Conservation (phyloP, 352 stramenopile genomes). For the Blastocystis sp. region DNA sequence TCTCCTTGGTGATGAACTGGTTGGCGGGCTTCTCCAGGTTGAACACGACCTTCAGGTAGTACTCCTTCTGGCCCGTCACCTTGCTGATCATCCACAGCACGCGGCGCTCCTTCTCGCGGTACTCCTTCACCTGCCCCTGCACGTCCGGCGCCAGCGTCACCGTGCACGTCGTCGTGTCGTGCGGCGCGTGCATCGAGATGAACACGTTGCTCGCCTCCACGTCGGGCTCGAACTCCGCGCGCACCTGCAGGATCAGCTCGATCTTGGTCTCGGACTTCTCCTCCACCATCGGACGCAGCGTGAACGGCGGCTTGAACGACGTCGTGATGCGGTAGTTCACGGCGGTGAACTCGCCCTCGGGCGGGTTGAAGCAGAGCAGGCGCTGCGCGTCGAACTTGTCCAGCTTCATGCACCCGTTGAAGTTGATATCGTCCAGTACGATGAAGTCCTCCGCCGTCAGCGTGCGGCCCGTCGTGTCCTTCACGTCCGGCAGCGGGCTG, state of each 20-base stretch:
- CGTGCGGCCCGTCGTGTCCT: constrained; percentile 57
- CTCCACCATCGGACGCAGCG: constrained; percentile 93
- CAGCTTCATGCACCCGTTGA: constrained; percentile 95
- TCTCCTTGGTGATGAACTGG: constrained; percentile 55
- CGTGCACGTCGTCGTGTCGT: constrained; percentile 49
- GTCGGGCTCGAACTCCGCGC: constrained; percentile 73
- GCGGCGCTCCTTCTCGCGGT: constrained; percentile 88
- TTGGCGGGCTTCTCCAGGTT: constrained; percentile 72
- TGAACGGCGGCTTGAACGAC: constrained; percentile 93
- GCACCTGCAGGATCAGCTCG: constrained; percentile 74
- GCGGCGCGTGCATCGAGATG: constrained; percentile 53
- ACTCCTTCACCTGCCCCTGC: constrained; percentile 85
- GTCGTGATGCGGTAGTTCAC: constrained; percentile 96
- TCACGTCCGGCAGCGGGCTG: neutral
- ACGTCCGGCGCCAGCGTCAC: constrained; percentile 72
- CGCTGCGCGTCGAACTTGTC: constrained; percentile 87
- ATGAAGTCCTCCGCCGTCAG: constrained; percentile 82
- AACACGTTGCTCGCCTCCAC: constrained; percentile 71
- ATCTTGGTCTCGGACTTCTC: constrained; percentile 81
- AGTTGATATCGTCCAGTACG: constrained; percentile 95
- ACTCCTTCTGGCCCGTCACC: constrained; percentile 74
- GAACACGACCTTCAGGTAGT: constrained; percentile 69
- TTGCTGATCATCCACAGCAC: constrained; percentile 93
- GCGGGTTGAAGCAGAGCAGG: constrained; percentile 83
- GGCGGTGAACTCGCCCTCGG: constrained; percentile 86